These are phyloP conservation scores for Nothophytophthora sp. DNA, from an alignment of 352 stramenopile species.

Conservation along the genomic window DNA sequence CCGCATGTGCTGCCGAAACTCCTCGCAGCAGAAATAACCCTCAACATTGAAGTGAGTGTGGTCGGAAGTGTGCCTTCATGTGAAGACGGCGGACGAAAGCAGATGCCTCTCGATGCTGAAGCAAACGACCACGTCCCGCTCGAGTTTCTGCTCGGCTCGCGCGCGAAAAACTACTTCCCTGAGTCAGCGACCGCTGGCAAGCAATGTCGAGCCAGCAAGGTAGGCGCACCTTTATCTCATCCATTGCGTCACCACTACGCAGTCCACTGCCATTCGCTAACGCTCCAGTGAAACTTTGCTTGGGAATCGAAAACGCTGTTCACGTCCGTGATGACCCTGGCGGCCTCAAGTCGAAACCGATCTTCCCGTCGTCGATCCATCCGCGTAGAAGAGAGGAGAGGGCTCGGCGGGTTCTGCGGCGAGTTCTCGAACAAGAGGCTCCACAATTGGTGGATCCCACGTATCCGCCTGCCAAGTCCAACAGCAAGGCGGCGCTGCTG, in stretches of 20 bases:
- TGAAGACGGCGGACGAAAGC: no score
- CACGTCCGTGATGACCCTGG: no score
- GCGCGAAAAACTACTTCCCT: conserved; percentile 39
- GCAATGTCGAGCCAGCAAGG: not conserved
- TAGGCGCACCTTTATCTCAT: not conserved
- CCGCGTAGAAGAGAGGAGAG: conserved; percentile 37
- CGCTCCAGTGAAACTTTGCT: no score
- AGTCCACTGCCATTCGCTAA: no score
- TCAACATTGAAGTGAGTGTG: no score
- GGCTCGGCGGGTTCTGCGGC: conserved; percentile 34
- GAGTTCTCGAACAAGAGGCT: conserved; percentile 21
- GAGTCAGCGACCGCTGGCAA: not conserved
- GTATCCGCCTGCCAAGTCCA: not conserved
- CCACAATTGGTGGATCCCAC: not conserved
- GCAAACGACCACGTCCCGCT: conserved; percentile 63
- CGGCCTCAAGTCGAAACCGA: conserved; percentile 3
- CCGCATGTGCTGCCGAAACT: conserved; percentile 24
- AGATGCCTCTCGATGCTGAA: conserved; percentile 21
- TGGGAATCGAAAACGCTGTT: no score
- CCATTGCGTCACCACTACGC: not conserved
- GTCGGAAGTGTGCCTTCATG: no score
- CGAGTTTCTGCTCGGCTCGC: conserved; percentile 61
- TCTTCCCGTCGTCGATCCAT: conserved; percentile 20
- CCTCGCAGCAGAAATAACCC: conserved; percentile 20
- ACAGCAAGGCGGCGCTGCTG: conserved; percentile 5